These are phyloP conservation scores for Chenopodium formosanum DNA, from an alignment of 148 eudicot species.

Conservation along the genomic window DNA sequence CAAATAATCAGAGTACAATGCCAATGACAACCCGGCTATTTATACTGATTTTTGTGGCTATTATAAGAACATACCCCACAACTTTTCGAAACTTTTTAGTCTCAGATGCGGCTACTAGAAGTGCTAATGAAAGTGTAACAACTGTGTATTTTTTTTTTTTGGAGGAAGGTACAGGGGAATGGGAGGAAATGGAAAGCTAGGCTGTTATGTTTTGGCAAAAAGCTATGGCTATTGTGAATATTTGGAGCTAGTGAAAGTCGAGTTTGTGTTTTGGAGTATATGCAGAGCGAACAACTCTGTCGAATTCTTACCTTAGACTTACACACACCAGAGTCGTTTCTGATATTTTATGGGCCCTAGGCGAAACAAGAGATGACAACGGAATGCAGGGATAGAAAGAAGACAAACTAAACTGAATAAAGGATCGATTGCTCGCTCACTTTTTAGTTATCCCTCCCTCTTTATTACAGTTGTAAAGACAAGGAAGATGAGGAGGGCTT, in stretches of 20 bases:
- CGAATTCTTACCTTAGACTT: background rate
- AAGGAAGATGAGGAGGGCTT: background rate
- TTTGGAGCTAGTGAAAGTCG: conserved; percentile 11
- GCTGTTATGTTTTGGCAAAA: conserved; percentile 1
- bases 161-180: background rate
- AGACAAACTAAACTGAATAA: no score
- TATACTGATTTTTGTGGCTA: conserved; percentile 21
- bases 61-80: conserved; percentile 7
- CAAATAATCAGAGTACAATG: conserved; percentile 17
- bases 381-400: no score
- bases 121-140: conserved; percentile 24
- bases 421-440: no score
- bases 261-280: conserved; percentile 18
- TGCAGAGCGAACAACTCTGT: conserved; percentile 20
- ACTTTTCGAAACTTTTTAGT: conserved; percentile 19
- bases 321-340: background rate
- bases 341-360: no score
- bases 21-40: conserved; percentile 10
- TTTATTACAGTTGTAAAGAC: conserved; percentile 23
- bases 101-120: conserved; percentile 22
- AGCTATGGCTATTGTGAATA: conserved; percentile 5
- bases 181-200: conserved; percentile 10
- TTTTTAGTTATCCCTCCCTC: conserved; percentile 1
- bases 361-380: no score
- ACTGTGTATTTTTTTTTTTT: background rate